Evolutionary conservation across 805 yeast genomes (phyloP).

Genomic region (Metschnikowia picachoensis): DNA sequence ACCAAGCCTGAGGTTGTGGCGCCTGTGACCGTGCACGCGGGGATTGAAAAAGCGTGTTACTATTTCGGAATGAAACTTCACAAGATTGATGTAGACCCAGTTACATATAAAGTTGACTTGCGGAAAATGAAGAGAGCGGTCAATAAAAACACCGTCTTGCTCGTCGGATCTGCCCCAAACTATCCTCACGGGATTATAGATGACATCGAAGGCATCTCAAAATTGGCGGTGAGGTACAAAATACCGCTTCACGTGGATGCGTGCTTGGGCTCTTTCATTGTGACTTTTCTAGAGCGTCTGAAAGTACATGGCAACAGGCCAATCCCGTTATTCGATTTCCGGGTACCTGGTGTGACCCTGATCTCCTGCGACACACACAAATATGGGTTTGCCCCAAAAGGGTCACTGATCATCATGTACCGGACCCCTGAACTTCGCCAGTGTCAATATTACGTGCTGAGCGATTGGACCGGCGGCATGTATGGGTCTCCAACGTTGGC

Average conservation of each 20-base stretch:
- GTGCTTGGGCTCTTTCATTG: slow-evolving; percentile 89
- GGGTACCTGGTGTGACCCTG: slow-evolving; percentile 87
- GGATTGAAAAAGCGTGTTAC: slow-evolving; percentile 86
- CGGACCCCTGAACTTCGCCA: slow-evolving; percentile 62
- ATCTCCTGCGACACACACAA: slow-evolving; percentile 99
- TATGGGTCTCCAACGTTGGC: slow-evolving; percentile 97
- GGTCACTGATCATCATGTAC: slow-evolving; percentile 90
- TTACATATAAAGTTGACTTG: slow-evolving; percentile 64
- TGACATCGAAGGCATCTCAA: slow-evolving; percentile 70
- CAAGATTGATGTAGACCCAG: slow-evolving; percentile 72
- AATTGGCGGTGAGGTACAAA: slow-evolving; percentile 57
- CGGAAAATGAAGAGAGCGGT: slow-evolving; percentile 59
- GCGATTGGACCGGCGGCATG: slow-evolving; percentile 92
- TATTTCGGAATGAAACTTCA: slow-evolving; percentile 84
- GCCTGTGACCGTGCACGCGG: slow-evolving; percentile 91
- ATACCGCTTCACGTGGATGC: slow-evolving; percentile 95
- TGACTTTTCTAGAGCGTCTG: slow-evolving; percentile 70
- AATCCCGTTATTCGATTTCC: slow-evolving; percentile 71
- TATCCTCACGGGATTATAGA: slow-evolving; percentile 96
- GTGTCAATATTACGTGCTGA: slow-evolving; percentile 77
- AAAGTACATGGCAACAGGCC: slow-evolving; percentile 39
- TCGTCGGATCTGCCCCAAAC: slow-evolving; percentile 95
- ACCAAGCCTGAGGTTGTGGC: slow-evolving; percentile 79
- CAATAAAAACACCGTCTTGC: slow-evolving; percentile 72
- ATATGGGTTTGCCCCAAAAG: slow-evolving; percentile 98